These are phyloP conservation scores for Trametes punicea DNA, from an alignment of 768 basidiomycete genomes.

Conservation along the genomic window DNA sequence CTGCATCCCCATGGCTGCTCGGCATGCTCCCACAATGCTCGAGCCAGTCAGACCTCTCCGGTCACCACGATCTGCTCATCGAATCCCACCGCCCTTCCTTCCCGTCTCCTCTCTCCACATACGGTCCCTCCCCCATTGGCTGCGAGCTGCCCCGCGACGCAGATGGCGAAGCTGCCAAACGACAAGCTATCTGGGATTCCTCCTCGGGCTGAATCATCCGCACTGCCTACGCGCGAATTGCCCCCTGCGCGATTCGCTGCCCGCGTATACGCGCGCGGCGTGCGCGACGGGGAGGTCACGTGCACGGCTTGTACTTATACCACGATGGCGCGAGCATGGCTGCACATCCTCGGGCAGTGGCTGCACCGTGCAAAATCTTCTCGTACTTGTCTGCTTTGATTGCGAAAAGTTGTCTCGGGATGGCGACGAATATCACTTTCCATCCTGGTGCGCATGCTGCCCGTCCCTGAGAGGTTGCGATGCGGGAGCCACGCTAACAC, in stretches of 20 bases:
- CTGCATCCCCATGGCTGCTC: not conserved
- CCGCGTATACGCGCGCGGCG: not conserved
- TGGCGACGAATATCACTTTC: slow-evolving; percentile 55
- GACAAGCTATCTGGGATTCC: slow-evolving; percentile 14
- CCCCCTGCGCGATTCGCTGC: slow-evolving; percentile 14
- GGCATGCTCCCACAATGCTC: not conserved
- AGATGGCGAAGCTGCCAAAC: not conserved
- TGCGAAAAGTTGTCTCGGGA: slow-evolving; percentile 9
- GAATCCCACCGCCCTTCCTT: not conserved
- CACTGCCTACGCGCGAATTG: slow-evolving; percentile 11
- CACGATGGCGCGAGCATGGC: slow-evolving; percentile 20
- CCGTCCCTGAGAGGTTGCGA: not conserved
- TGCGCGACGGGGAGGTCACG: slow-evolving; percentile 15
- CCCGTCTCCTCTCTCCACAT: not conserved
- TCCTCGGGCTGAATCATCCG: slow-evolving; percentile 17
- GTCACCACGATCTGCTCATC: not conserved
- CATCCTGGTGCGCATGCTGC: slow-evolving; percentile 50
- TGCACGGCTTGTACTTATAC: slow-evolving; percentile 25
- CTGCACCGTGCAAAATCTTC: not conserved
- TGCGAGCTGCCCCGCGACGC: not conserved
- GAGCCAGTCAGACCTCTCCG: slow-evolving; percentile 16
- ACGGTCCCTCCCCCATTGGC: slow-evolving; percentile 8
- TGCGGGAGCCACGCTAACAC: not conserved
- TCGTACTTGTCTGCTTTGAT: not conserved
- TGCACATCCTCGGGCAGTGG: not conserved